These are phyloP conservation scores for Cucurbita maxima DNA, from an alignment of 306 rosid species.

Conservation along the genomic window DNA sequence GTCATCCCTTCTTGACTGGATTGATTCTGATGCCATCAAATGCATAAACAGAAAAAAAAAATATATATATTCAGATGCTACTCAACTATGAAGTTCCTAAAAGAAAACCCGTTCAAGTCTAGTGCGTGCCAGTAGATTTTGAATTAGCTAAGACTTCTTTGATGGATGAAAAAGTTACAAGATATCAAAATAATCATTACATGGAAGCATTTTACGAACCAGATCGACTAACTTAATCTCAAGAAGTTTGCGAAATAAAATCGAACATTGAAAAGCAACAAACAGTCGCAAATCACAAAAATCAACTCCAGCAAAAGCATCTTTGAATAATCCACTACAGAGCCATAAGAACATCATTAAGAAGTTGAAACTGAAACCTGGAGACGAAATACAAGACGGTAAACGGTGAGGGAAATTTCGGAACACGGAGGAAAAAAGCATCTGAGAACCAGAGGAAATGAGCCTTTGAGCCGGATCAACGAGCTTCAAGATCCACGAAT, in stretches of 20 bases:
- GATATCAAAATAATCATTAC: neutral
- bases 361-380: neutral
- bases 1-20: neutral
- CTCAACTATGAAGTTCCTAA: neutral
- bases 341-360: neutral
- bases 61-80: neutral
- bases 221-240: too few relatives aligned
- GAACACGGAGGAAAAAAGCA: slow-evolving; percentile 55
- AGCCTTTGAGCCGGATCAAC: slow-evolving; percentile 81
- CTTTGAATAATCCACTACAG: neutral
- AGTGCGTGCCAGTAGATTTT: neutral
- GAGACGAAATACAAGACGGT: slow-evolving; percentile 7
- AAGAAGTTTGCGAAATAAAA: too few relatives aligned
- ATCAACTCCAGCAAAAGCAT: neutral
- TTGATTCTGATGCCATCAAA: neutral
- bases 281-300: neutral
- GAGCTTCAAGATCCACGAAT: slow-evolving; percentile 68
- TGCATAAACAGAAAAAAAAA: neutral
- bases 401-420: slow-evolving; percentile 44
- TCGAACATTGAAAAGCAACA: neutral
- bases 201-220: too few relatives aligned
- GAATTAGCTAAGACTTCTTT: neutral
- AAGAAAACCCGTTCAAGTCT: neutral
- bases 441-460: slow-evolving; percentile 43
- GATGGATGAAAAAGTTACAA: neutral